Base-by-base conservation (phyloP, 2,329 filamentous ascomycete species). In the Hypoxylon sp. region DNA sequence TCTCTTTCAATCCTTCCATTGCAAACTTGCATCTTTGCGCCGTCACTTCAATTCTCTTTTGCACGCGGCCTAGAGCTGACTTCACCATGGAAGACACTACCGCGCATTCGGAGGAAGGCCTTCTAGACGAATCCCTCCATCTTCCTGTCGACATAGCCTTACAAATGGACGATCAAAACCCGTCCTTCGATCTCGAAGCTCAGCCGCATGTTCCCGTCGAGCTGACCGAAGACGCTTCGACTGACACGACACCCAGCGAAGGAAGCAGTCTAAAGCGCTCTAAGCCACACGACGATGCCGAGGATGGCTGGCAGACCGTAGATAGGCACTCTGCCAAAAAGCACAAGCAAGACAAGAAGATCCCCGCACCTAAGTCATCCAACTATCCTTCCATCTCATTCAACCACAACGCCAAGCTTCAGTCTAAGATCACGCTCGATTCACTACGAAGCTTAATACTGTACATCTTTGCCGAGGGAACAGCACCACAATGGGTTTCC, bases 401-500 rank as follows among this genome's bases (percentile, higher is more conserved):
- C 66, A 83, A 84, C 15, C 72, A 79, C 63, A 82, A 79, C 54
- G 80, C 83, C 15, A 82, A 84, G 64, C 77, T 90, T 5, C 81
- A 86, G 65, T 79, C 80, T 60, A 85, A 84, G 73, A 82, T 89
- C 71, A 83, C 84, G 60, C 78, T 89, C 41, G 82, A 81, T 58
- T 83, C 87, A 60, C 72, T 90, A 48, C 86, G 88, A 67, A 84
- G 83, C 60, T 75, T 90, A 38, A 79, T 88, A 21, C 77, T 88
- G 9, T 90, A 89, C 72, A 81, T 90, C 55, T 84, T 88, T 55
- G 85, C 87, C 60, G 86, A 90, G 69, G 87, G 86, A 10, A 70
- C 81, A 1, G 81, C 83, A 2, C 87, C 87, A 11, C 83, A 87
- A 66, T 90, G 87, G 84, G 79, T 89, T 40, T 80, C 82, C 40